Evolutionary conservation across 768 basidiomycete species (phyloP).

Genomic region (Phylloporus arenicola): DNA sequence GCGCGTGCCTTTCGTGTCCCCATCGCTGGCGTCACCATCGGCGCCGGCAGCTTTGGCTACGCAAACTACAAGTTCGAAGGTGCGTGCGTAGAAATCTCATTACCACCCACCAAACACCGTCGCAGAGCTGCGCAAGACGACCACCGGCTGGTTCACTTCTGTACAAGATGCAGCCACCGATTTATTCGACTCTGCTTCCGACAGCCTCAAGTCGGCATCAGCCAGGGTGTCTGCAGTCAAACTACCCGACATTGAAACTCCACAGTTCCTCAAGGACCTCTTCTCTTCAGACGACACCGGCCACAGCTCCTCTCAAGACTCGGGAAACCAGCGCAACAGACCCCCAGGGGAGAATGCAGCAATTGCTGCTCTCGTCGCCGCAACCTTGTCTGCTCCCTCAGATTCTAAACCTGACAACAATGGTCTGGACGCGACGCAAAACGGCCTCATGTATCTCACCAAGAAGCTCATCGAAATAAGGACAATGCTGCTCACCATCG

Average conservation of each 20-base stretch:
- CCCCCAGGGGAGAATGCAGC: slow-evolving; percentile 53
- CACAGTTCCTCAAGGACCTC: slow-evolving; percentile 67
- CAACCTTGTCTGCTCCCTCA: slow-evolving; percentile 72
- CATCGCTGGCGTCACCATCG: slow-evolving; percentile 81
- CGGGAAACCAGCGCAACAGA: slow-evolving; percentile 34
- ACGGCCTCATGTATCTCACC: slow-evolving; percentile 90
- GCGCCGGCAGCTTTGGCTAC: slow-evolving; percentile 88
- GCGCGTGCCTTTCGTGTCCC: slow-evolving; percentile 85
- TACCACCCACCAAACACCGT: neutral
- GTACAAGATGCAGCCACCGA: slow-evolving; percentile 59
- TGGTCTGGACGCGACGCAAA: slow-evolving; percentile 48
- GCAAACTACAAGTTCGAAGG: slow-evolving; percentile 97
- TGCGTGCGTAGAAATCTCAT: slow-evolving; percentile 29
- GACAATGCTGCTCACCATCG: slow-evolving; percentile 90
- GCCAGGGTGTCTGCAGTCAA: slow-evolving; percentile 57
- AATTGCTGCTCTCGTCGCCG: slow-evolving; percentile 71
- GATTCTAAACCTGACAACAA: slow-evolving; percentile 35
- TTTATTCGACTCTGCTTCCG: slow-evolving; percentile 67
- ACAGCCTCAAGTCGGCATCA: slow-evolving; percentile 56
- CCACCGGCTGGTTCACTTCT: slow-evolving; percentile 58
- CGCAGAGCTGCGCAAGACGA: slow-evolving; percentile 68
- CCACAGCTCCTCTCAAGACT: slow-evolving; percentile 32
- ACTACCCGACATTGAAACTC: slow-evolving; percentile 50
- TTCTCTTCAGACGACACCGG: slow-evolving; percentile 32
- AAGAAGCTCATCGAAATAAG: slow-evolving; percentile 94